Evolutionary conservation across 805 yeast species (phyloP), one percentile per base, ranked within the genome.

Genomic region (Barnettozyma populi): DNA sequence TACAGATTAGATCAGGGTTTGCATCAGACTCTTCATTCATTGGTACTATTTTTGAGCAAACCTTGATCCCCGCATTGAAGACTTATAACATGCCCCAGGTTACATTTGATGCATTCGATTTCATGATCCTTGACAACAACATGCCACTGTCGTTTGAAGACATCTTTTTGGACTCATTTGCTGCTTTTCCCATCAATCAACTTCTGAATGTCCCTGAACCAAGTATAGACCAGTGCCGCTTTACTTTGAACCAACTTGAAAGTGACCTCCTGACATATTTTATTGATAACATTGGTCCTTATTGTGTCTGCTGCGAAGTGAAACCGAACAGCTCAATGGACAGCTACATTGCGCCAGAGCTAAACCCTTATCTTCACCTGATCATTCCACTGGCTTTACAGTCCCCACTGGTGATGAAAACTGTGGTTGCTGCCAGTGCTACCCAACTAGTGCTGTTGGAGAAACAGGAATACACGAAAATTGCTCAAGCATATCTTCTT

Each of bases 241-340:
- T 56, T 25, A 36, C 37, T 6, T 27, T 57, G 36, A 49, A 37
- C n/a, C 31, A 35, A 19, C 19, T 47, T 3, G 61, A 57, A 49
- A 46, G 47, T 25, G 48, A 45, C 7, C 52, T 67, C n/a, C 50
- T 68, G 35, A 52, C 57, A 7, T 71, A 70, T 50, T 69, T 70
- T 52, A 59, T 65, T 23, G 59, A 62, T 7, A 43, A 53, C 6
- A 69, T 71, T 6, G 68, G 69, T 18, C 76, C 76, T 0, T 54
- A 57, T 27, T 70, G 74, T 50, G 65, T 70, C 9, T 70, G 75
- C 45, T 69, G 62, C 49, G 66, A 70, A n/a, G 52, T 52, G 13
- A 45, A 55, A n/a, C 52, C 55, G 5, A 57, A 50, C 20, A 46
- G 47, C n/a, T 40, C 51, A 0, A 16, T 43, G 23, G 51, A 50